Evolutionary conservation across 768 basidiomycete species (phyloP).

Genomic region (Serendipita vermifera): DNA sequence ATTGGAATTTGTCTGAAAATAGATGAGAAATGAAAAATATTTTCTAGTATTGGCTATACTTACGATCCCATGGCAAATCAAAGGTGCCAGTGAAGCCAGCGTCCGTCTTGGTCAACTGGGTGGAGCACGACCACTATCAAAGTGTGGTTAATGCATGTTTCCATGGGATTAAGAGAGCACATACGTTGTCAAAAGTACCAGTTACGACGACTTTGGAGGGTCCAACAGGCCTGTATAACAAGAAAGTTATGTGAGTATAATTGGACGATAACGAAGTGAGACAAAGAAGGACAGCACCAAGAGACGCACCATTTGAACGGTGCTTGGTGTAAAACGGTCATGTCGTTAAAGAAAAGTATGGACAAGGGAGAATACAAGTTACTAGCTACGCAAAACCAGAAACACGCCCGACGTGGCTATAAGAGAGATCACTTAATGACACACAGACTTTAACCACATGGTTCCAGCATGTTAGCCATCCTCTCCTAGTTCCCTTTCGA

Average conservation of each 20-base stretch:
- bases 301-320: conserved; percentile 1
- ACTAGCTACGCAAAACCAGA: no score
- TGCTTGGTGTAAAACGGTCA: neutral
- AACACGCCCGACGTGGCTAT: no score
- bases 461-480: no score
- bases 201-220: conserved; percentile 45
- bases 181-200: conserved; percentile 66
- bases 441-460: no score
- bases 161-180: conserved; percentile 16
- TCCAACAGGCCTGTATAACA: neutral
- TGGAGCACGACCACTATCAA: conserved; percentile 47
- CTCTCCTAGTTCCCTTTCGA: no score
- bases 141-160: no score
- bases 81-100: conserved; percentile 44
- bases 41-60: neutral
- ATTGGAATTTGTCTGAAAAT: conserved; percentile 36
- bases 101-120: conserved; percentile 39
- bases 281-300: no score
- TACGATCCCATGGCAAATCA: conserved; percentile 41
- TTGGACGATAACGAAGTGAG: neutral
- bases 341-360: no score
- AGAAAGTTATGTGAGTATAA: neutral
- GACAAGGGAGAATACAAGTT: no score
- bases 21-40: neutral
- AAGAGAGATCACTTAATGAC: no score